These are phyloP conservation scores for Malassezia cuniculi DNA, from an alignment of 1,284 basidiomycete genomes.

Conservation along the genomic window DNA sequence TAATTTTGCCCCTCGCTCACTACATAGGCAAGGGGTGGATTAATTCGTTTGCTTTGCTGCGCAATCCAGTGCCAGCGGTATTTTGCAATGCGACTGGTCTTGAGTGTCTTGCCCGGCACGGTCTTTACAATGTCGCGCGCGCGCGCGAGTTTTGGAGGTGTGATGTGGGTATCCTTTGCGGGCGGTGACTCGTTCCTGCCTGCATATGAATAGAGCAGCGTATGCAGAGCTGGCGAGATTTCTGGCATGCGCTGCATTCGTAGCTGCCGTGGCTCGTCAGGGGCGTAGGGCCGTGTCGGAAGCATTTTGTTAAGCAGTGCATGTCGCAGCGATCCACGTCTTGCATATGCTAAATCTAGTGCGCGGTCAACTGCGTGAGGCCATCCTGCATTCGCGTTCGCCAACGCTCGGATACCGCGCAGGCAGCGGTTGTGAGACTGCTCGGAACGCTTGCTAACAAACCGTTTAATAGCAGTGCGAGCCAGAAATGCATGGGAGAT, in stretches of 20 bases:
- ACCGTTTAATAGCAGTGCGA: background rate
- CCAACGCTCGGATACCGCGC: constrained; percentile 2
- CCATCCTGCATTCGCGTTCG: constrained; percentile 14
- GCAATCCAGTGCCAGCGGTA: constrained; percentile 15
- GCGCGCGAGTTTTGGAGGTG: constrained; percentile 10
- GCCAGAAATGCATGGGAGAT: constrained; percentile 9
- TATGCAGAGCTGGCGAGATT: constrained; percentile 2
- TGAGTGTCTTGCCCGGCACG: constrained; percentile 7
- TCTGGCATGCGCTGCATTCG: constrained; percentile 6
- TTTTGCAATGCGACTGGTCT: constrained; percentile 8
- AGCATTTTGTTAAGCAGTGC: constrained; percentile 4
- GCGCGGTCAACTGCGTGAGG: constrained; percentile 13
- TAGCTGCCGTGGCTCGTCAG: constrained; percentile 4
- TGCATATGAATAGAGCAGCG: constrained; percentile 1
- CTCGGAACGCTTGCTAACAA: no score
- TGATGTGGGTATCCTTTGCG: background rate
- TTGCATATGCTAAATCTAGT: constrained; percentile 13
- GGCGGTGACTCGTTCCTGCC: constrained; percentile 6
- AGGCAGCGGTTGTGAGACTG: no score
- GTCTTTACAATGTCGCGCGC: constrained; percentile 3
- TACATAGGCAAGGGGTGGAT: no score
- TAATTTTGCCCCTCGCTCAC: no score
- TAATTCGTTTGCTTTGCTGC: no score
- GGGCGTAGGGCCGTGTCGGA: background rate
- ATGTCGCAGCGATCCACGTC: no score